Evolutionary conservation across 306 rosid species (phyloP).

Genomic region (Ziziphus jujuba): DNA sequence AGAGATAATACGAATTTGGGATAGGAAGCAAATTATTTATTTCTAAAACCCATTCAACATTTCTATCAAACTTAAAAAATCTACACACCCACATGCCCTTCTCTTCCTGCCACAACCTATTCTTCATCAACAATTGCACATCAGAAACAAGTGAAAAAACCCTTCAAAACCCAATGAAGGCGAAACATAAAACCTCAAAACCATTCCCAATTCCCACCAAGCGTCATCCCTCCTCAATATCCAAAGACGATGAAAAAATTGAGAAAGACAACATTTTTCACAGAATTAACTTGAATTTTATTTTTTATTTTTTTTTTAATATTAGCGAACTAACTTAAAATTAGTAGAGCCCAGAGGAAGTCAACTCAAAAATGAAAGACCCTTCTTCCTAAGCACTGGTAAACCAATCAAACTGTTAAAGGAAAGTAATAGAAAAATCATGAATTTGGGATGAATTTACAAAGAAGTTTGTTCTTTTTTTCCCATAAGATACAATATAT

Average conservation of each 20-base stretch:
- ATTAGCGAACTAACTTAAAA: not conserved
- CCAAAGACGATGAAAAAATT: not conserved
- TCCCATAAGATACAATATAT: not conserved
- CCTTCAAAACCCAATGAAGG: not conserved
- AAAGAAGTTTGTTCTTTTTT: not conserved
- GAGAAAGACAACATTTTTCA: not conserved
- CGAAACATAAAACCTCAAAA: not conserved
- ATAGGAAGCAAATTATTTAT: not conserved
- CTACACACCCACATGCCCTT: not conserved
- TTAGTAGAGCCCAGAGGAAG: not conserved
- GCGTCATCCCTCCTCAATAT: not conserved
- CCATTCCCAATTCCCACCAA: not conserved
- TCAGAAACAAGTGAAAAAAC: not conserved
- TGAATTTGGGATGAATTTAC: not conserved
- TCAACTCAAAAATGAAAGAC: not conserved
- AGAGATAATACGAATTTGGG: not conserved
- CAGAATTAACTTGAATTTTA: not conserved
- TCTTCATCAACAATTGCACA: not conserved
- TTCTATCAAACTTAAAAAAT: not conserved
- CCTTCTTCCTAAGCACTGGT: not conserved
- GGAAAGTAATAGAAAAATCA: constrained; percentile 8
- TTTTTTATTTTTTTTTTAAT: not conserved
- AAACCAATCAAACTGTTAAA: not conserved
- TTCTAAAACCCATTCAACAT: not conserved
- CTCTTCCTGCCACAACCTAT: not conserved